Percentiles rank a stretch among this genome's conserved stretches.
phyloP scores from a whole-genome alignment of 805 yeast genomes.

The Metschnikowia amazonensis region DNA sequence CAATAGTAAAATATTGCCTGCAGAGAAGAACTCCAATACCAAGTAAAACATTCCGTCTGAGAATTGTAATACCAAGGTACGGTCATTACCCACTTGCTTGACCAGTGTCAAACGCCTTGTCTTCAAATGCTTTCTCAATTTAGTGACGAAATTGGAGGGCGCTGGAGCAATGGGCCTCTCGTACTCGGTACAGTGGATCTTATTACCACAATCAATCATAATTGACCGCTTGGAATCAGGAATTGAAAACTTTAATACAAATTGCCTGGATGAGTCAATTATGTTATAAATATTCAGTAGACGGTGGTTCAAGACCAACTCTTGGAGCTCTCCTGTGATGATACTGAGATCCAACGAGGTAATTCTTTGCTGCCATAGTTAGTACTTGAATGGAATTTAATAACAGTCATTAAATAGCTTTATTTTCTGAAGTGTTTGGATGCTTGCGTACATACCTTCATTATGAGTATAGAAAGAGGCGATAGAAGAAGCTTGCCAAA shows the following conservation, averaged over 20 bases:
- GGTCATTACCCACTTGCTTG: constrained; percentile 71
- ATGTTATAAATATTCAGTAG: constrained; percentile 83
- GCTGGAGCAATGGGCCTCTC: constrained; percentile 75
- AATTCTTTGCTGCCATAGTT: constrained; percentile 63
- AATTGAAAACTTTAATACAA: constrained; percentile 70
- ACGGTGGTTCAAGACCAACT: constrained; percentile 58
- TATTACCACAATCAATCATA: constrained; percentile 82
- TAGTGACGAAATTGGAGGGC: constrained; percentile 83
- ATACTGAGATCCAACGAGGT: constrained; percentile 79
- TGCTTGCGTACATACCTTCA: not conserved
- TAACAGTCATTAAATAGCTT: not conserved
- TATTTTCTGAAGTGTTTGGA: not conserved
- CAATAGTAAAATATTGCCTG: constrained; percentile 81
- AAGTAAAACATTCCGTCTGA: constrained; percentile 75
- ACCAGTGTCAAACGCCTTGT: constrained; percentile 71
- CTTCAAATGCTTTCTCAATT: constrained; percentile 81
- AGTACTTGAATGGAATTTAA: not conserved
- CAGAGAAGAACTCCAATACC: constrained; percentile 90
- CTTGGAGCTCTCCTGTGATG: constrained; percentile 60
- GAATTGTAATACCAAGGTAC: constrained; percentile 80
- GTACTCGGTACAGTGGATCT: constrained; percentile 72
- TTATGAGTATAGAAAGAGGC: not conserved
- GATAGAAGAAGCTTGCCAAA: not conserved
- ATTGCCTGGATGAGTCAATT: constrained; percentile 66
- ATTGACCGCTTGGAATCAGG: constrained; percentile 78